These are phyloP conservation scores for Aphanomyces cochlioides DNA, from an alignment of 352 stramenopile species.

Conservation along the genomic window DNA sequence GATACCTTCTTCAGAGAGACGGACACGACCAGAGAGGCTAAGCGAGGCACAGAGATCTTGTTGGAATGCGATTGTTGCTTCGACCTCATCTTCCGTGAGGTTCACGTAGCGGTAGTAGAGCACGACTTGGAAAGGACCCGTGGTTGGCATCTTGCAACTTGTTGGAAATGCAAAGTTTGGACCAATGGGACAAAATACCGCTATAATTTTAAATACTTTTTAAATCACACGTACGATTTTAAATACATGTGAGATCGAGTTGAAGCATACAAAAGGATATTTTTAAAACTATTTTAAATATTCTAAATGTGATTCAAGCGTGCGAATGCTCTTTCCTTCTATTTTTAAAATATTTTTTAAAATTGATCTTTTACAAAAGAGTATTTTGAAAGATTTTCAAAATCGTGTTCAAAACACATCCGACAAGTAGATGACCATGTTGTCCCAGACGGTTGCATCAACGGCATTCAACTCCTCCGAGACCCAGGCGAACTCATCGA, in stretches of 20 bases:
- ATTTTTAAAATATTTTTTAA: too few relatives aligned
- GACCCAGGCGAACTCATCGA: slow-evolving; percentile 13
- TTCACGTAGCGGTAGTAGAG: slow-evolving; percentile 84
- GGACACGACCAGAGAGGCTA: slow-evolving; percentile 62
- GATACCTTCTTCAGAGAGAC: slow-evolving; percentile 77
- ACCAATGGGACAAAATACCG: neutral
- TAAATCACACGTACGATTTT: too few relatives aligned
- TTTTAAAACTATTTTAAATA: too few relatives aligned
- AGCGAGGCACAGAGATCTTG: slow-evolving; percentile 50
- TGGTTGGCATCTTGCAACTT: neutral
- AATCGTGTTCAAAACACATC: neutral
- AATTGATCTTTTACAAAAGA: too few relatives aligned
- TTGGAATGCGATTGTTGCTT: slow-evolving; percentile 42
- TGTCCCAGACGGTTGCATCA: neutral
- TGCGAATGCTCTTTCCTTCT: too few relatives aligned
- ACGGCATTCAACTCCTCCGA: slow-evolving; percentile 4
- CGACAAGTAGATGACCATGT: slow-evolving; percentile 16
- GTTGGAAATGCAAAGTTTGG: neutral
- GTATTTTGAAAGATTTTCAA: too few relatives aligned
- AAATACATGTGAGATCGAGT: too few relatives aligned
- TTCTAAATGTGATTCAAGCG: too few relatives aligned
- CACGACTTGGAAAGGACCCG: slow-evolving; percentile 50
- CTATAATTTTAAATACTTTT: too few relatives aligned
- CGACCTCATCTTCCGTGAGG: slow-evolving; percentile 43
- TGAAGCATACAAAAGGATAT: too few relatives aligned